Evolutionary conservation across 768 basidiomycete species (phyloP).

Genomic region (Rhodotorula graminis): DNA sequence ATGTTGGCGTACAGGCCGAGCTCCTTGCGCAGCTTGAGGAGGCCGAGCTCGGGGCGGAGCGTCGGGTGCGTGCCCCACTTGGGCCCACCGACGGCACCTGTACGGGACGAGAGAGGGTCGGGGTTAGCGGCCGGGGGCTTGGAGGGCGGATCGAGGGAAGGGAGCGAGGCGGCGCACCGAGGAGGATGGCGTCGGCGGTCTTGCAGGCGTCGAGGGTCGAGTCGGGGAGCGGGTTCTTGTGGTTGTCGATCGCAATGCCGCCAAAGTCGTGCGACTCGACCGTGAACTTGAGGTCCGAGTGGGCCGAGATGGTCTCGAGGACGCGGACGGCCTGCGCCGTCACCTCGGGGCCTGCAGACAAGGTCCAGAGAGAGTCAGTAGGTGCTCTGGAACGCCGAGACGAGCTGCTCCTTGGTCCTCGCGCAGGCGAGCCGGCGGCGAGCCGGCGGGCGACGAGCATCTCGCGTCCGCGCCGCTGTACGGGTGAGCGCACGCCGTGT

Average conservation of each 20-base stretch:
- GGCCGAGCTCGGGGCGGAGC: constrained; percentile 86
- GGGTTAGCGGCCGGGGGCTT: background rate
- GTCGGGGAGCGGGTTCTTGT: constrained; percentile 77
- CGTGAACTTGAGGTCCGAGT: constrained; percentile 61
- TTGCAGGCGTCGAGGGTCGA: constrained; percentile 82
- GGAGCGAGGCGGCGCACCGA: constrained; percentile 61
- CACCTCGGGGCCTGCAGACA: constrained; percentile 74
- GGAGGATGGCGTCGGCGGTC: constrained; percentile 87
- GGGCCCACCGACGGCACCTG: constrained; percentile 96
- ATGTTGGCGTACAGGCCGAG: constrained; percentile 97
- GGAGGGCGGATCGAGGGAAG: background rate
- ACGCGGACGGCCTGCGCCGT: constrained; percentile 77
- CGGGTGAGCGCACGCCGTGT: too few relatives aligned
- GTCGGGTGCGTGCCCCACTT: constrained; percentile 91
- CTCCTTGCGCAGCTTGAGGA: constrained; percentile 79
- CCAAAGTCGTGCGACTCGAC: constrained; percentile 78
- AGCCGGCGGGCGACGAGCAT: too few relatives aligned
- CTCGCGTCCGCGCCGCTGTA: too few relatives aligned
- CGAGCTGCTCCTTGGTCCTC: too few relatives aligned
- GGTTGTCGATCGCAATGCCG: constrained; percentile 83
- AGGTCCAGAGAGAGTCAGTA: background rate
- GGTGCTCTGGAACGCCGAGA: background rate
- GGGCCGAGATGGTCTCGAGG: constrained; percentile 64
- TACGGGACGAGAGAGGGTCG: too few relatives aligned
- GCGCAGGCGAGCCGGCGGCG: too few relatives aligned